Base-by-base conservation (phyloP, 176 grass and related monocot genomes). In the Melocanna baccifera region DNA sequence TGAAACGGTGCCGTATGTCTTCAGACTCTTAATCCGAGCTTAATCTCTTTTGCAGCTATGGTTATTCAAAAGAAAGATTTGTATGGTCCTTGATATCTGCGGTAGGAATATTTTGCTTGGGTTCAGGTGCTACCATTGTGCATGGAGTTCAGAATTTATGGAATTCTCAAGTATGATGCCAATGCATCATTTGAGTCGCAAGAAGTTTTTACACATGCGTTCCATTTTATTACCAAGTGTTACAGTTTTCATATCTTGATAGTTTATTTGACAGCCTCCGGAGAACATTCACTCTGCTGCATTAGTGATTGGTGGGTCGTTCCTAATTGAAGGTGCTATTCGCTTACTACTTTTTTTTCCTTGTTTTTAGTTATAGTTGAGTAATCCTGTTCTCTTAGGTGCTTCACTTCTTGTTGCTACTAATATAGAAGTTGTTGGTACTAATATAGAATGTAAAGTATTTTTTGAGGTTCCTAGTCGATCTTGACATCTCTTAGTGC, bases 91-190 rank as follows among this genome's bases (percentile, higher is more conserved):
- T n/a, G n/a, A n/a, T n/a, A n/a, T n/a, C n/a, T n/a, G n/a, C n/a
- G n/a, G n/a, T n/a, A n/a, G n/a, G n/a, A n/a, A n/a, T n/a, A n/a
- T n/a, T n/a, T n/a, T n/a, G n/a, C n/a, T n/a, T n/a, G n/a, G n/a
- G n/a, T n/a, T n/a, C n/a, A n/a, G n/a, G n/a, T n/a, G n/a, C n/a
- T n/a, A n/a, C n/a, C n/a, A n/a, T n/a, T n/a, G n/a, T n/a, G n/a
- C n/a, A n/a, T n/a, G 96, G 96, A 72, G 80, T 99, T 86, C 96
- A 99, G 84, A 99, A 96, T 55, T 87, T 99, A 70, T 99, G 96
- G 93, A 90, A 75, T 81, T 87, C 89, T 86, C 86, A 99, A 75
- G 96, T 99, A 98, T 37, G 92, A 23, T 48, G 28, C 50, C 25
- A 19, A 36, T 73, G 43, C 75, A 12, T 68, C 69, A 34, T 89